Conservation (phyloP, 257 asterid genomes). For the Schizonepeta tenuifolia region DNA sequence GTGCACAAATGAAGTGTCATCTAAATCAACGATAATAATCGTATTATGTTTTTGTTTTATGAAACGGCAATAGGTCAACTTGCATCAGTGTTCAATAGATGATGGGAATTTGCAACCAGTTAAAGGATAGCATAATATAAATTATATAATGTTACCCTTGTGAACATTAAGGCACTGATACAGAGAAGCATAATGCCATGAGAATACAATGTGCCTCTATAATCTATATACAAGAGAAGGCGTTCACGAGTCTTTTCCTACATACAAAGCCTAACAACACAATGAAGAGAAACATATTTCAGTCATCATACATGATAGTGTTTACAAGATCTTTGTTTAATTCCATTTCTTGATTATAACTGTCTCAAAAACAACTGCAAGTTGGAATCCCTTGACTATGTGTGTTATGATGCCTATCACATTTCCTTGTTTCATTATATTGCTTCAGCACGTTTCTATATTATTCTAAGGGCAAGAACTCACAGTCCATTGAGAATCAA, state of each 20-base stretch:
- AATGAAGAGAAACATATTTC: background rate
- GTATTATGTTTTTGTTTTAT: constrained; percentile 7
- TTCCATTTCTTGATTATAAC: background rate
- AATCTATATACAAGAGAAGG: background rate
- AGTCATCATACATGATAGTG: background rate
- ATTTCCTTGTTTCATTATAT: background rate
- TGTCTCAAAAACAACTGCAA: background rate
- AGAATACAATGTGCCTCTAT: too few relatives aligned
- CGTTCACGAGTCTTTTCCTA: background rate
- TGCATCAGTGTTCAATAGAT: constrained; percentile 7
- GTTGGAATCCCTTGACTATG: background rate
- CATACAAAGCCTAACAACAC: constrained; percentile 5
- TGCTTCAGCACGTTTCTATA: constrained; percentile 1
- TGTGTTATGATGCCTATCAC: background rate
- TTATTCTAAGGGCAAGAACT: background rate
- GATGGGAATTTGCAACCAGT: constrained; percentile 4
- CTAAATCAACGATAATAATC: constrained; percentile 1
- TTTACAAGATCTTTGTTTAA: background rate
- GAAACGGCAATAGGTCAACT: background rate
- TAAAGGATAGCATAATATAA: too few relatives aligned
- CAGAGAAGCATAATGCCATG: background rate
- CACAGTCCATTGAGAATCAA: constrained; percentile 7
- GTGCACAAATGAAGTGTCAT: constrained; percentile 15
- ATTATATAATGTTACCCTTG: constrained; percentile 13
- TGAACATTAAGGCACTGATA: constrained; percentile 14